phyloP scores from a whole-genome alignment of 192 early-diverging fungal species.

The Rhizophagus sp. region DNA sequence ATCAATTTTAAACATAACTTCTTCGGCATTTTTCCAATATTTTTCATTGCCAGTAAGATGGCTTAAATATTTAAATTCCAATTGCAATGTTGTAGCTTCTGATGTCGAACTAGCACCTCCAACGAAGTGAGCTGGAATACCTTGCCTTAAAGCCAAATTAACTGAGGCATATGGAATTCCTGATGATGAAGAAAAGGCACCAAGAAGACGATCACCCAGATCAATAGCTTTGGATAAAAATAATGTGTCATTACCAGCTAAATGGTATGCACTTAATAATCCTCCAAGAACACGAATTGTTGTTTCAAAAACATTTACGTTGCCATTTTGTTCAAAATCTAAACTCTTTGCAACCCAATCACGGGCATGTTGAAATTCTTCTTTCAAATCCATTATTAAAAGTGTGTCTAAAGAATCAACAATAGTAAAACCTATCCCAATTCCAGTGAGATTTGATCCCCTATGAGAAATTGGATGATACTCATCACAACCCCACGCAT shows the following conservation, averaged over 20 bases:
- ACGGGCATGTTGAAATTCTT: slow-evolving; percentile 73
- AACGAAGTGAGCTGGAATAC: slow-evolving; percentile 51
- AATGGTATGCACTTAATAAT: slow-evolving; percentile 76
- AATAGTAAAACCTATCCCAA: slow-evolving; percentile 75
- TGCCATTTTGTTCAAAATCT: slow-evolving; percentile 65
- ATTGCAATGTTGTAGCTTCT: slow-evolving; percentile 82
- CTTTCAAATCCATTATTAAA: slow-evolving; percentile 69
- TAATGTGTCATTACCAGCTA: slow-evolving; percentile 64
- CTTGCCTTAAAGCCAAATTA: slow-evolving; percentile 47
- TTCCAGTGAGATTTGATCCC: slow-evolving; percentile 63
- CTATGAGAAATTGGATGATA: slow-evolving; percentile 70
- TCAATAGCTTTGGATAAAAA: slow-evolving; percentile 73
- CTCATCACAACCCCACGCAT: slow-evolving; percentile 87
- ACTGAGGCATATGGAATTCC: slow-evolving; percentile 70
- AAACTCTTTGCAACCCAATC: slow-evolving; percentile 61
- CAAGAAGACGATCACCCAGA: slow-evolving; percentile 71
- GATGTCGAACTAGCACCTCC: slow-evolving; percentile 61
- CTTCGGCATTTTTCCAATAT: slow-evolving; percentile 73
- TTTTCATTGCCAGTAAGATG: slow-evolving; percentile 72
- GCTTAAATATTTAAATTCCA: slow-evolving; percentile 85
- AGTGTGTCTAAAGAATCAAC: slow-evolving; percentile 87
- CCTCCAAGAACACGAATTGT: slow-evolving; percentile 87
- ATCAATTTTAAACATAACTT: slow-evolving; percentile 56
- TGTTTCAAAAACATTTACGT: slow-evolving; percentile 82
- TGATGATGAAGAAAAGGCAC: slow-evolving; percentile 66